phyloP scores from a whole-genome alignment of 352 stramenopile genomes.

The Phytophthora constricta region DNA sequence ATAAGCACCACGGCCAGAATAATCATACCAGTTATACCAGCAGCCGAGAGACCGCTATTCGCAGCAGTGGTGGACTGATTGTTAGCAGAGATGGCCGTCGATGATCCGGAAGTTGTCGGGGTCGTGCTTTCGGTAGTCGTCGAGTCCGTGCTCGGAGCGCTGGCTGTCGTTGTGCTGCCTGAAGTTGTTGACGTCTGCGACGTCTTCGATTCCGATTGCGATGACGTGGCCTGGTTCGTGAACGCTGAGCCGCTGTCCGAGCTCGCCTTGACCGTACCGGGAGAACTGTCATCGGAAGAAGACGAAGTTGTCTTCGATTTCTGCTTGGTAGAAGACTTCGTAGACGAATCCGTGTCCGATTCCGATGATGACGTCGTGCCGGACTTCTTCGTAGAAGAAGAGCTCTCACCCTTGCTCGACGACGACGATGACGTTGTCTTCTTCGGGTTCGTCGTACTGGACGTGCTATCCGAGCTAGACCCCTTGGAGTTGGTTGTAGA shows the following conservation, averaged over 20 bases:
- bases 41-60: slow-evolving; percentile 37
- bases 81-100: slow-evolving; percentile 37
- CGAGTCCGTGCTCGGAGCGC: not conserved
- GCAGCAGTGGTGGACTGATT: slow-evolving; percentile 45
- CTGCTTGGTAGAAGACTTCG: not conserved
- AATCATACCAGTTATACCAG: slow-evolving; percentile 47
- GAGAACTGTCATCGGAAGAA: not conserved
- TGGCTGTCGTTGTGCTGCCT: not conserved
- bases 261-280: slow-evolving; percentile 38
- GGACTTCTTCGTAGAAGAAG: slow-evolving; percentile 5
- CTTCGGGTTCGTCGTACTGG: slow-evolving; percentile 8
- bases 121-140: slow-evolving; percentile 9
- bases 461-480: no score
- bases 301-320: not conserved
- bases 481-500: slow-evolving; percentile 3
- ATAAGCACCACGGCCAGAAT: slow-evolving; percentile 49
- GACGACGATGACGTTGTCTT: slow-evolving; percentile 22
- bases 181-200: not conserved
- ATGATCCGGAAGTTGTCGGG: not conserved
- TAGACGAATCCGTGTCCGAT: not conserved
- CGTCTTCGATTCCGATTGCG: slow-evolving; percentile 5
- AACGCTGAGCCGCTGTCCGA: slow-evolving; percentile 39
- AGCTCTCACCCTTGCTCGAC: slow-evolving; percentile 5
- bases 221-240: slow-evolving; percentile 21
- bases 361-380: not conserved